These are phyloP conservation scores for Russula foetens DNA, from an alignment of 768 basidiomycete species.

Conservation along the genomic window DNA sequence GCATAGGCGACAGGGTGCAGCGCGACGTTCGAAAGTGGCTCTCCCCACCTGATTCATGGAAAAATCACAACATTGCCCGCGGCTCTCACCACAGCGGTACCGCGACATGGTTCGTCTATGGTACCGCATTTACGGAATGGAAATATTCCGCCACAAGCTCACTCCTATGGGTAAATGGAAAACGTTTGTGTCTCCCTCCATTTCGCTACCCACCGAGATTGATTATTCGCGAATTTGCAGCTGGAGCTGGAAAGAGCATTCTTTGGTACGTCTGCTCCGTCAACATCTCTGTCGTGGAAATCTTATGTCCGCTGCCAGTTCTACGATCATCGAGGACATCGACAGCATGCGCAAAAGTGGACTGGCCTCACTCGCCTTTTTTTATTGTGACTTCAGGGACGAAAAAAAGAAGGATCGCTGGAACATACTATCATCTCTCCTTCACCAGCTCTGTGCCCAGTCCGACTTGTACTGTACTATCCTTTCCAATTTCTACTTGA, in stretches of 20 bases:
- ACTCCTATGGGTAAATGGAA: constrained; percentile 1
- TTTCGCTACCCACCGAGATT: neutral
- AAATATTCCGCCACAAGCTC: neutral
- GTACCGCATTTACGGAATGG: neutral
- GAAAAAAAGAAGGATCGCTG: neutral
- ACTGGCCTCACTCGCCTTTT: neutral
- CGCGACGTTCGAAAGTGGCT: constrained; percentile 1
- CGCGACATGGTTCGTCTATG: neutral
- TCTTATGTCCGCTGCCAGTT: neutral
- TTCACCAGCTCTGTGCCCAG: neutral
- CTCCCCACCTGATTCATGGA: neutral
- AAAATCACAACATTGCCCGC: neutral
- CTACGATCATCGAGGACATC: neutral
- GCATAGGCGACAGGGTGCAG: neutral
- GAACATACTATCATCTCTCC: neutral
- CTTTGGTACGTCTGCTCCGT: neutral
- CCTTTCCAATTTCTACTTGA: neutral
- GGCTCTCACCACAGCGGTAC: neutral
- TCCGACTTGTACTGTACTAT: neutral
- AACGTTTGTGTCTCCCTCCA: neutral
- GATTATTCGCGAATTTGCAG: neutral
- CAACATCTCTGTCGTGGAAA: neutral
- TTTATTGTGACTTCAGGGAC: constrained; percentile 4
- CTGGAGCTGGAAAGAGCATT: constrained; percentile 1
- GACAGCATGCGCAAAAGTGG: neutral